Percentiles rank a stretch among this genome's conserved stretches.
Evolutionary conservation across 2,329 filamentous ascomycete species (phyloP).

Genomic region (Pseudogymnoascus sp.): DNA sequence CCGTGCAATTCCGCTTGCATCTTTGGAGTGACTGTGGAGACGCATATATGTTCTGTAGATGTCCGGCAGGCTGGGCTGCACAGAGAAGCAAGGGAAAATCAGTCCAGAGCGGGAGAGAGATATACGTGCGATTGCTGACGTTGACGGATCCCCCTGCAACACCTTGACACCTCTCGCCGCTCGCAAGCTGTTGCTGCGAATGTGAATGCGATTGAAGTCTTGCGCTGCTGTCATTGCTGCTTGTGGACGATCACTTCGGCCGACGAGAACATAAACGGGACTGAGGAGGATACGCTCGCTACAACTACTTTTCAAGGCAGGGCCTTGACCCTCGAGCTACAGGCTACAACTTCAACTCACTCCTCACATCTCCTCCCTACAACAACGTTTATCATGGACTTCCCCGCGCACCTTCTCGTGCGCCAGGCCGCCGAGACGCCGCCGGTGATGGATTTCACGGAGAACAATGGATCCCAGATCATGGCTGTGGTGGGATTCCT

Average conservation of each 20-base stretch:
- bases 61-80: neutral
- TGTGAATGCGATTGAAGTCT: neutral
- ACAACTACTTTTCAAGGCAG: neutral
- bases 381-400: neutral
- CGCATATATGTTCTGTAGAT: conserved; percentile 9
- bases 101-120: neutral
- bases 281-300: neutral
- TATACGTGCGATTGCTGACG: neutral
- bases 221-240: neutral
- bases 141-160: neutral
- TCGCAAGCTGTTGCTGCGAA: neutral
- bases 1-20: conserved; percentile 1
- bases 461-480: conserved; percentile 33
- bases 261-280: neutral
- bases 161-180: neutral
- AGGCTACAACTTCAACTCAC: neutral
- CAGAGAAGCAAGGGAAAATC: neutral
- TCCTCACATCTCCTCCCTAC: neutral
- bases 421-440: neutral
- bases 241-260: neutral
- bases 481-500: conserved; percentile 36
- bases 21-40: neutral
- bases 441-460: conserved; percentile 23
- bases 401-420: neutral
- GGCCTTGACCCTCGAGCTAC: neutral